Conservation (phyloP, 2,329 filamentous ascomycete species). For the Ophiocordyceps australis region DNA sequence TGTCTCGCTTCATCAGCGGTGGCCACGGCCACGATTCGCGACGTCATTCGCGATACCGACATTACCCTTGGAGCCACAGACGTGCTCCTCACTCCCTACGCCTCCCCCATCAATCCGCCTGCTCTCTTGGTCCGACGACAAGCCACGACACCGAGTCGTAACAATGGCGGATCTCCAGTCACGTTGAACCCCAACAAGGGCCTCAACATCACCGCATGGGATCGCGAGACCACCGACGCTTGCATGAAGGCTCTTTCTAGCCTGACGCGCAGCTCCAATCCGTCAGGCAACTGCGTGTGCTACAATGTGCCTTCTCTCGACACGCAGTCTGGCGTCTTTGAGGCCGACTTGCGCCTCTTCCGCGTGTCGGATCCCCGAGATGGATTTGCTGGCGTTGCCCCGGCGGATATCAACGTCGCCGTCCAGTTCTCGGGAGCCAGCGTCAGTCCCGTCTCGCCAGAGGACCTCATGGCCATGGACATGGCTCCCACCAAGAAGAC, state of each 20-base stretch:
- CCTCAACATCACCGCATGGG: conserved; percentile 38
- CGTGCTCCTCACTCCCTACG: conserved; percentile 12
- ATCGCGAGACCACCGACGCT: conserved; percentile 32
- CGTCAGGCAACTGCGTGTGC: conserved; percentile 62
- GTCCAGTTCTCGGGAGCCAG: conserved; percentile 34
- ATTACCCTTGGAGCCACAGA: conserved; percentile 8
- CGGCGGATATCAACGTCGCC: conserved; percentile 33
- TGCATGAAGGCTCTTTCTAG: conserved; percentile 38
- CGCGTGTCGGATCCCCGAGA: conserved; percentile 43
- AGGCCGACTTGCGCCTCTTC: conserved; percentile 61
- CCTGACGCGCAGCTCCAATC: conserved; percentile 45
- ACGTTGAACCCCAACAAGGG: conserved; percentile 20
- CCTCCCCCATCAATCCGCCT: conserved; percentile 3
- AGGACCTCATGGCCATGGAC: conserved; percentile 8
- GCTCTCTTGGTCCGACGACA: conserved; percentile 2
- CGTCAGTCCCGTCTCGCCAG: conserved; percentile 10
- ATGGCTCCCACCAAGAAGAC: too few species aligned
- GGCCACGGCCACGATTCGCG: conserved; percentile 1
- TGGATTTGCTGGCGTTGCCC: conserved; percentile 30
- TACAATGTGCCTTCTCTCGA: conserved; percentile 65
- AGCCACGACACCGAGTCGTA: not conserved
- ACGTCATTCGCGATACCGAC: conserved; percentile 3
- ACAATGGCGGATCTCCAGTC: conserved; percentile 7
- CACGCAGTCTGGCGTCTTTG: conserved; percentile 48
- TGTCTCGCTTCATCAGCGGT: not conserved